Evolutionary conservation across 768 basidiomycete species (phyloP), one percentile per base, ranked within the genome.

Genomic region (Paxillus involutus): DNA sequence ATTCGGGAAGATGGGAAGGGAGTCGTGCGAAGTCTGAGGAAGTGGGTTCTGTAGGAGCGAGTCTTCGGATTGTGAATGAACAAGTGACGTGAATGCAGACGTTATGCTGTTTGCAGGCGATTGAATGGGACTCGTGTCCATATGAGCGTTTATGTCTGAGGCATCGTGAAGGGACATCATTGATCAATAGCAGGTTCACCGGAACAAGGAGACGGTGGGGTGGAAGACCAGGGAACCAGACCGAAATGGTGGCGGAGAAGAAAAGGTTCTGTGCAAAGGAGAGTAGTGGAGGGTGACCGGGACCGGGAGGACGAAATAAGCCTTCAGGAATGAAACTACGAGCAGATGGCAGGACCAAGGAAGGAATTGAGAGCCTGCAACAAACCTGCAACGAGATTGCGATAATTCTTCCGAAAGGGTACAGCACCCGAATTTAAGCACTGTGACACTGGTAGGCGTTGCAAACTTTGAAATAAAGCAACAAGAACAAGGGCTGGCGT

Each of bases 1-100:
- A 57, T 66, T 67, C 40, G 77, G 54, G 62, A 72, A 79, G 50
- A 68, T 59, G 56, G 73, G 41, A 47, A 63, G 52, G 36, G 70
- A 47, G 43, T 74, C 71, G 49, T 74, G 73, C 46, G 73, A 58
- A 40, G 69, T n/a, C 37, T 51, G 59, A 46, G 51, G 26, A 16
- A 51, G 40, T 32, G 47, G 49, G 43, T 49, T 58, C 58, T 58
- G 59, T 44, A 58, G 44, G 46, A 51, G 56, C n/a, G 57, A 49
- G 45, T 60, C 59, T 40, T 55, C 51, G 42, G 52, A 39, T 39
- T 57, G 59, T 35, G 53, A 35, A 45, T 52, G 46, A 26, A 53
- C 47, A 39, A 55, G 53, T 52, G 50, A 43, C 58, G 56, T 21
- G 45, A 58, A 60, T 44, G 37, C 21, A 35, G 50, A 46, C 36